A percentile compares a stretch with the other conserved stretches of the same genome.
Conservation (phyloP, 2,329 filamentous ascomycete species). For the Ascosphaera apis region DNA sequence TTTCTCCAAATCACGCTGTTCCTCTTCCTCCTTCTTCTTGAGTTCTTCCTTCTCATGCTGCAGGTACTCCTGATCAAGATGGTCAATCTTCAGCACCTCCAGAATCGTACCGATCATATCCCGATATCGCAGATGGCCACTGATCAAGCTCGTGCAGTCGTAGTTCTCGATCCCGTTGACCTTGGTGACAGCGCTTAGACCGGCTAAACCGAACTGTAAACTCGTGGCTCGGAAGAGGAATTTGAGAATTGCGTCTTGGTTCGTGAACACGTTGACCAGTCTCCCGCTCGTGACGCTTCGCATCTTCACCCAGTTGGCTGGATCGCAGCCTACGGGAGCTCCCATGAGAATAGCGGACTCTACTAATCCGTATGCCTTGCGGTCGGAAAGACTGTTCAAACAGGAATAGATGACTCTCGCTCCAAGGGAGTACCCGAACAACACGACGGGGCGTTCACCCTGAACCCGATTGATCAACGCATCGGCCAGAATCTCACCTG, state of each 20-base stretch:
- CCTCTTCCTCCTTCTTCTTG: constrained; percentile 15
- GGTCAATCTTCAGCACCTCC: constrained; percentile 44
- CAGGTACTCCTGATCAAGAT: constrained; percentile 28
- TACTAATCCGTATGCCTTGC: constrained; percentile 60
- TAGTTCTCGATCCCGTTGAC: constrained; percentile 36
- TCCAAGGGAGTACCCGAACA: constrained; percentile 64
- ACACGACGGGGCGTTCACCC: constrained; percentile 56
- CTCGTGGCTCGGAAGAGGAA: constrained; percentile 72
- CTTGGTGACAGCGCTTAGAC: constrained; percentile 47
- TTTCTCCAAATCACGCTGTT: too few relatives aligned
- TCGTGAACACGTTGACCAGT: constrained; percentile 70
- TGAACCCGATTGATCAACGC: constrained; percentile 62
- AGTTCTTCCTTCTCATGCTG: constrained; percentile 21
- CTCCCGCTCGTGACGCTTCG: constrained; percentile 58
- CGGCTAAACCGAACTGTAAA: constrained; percentile 62
- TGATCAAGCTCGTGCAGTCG: constrained; percentile 40
- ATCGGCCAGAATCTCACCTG: constrained; percentile 57
- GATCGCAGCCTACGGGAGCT: constrained; percentile 49
- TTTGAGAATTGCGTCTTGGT: constrained; percentile 67
- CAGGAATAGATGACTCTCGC: constrained; percentile 67
- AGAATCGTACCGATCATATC: constrained; percentile 44
- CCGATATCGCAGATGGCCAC: constrained; percentile 48
- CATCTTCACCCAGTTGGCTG: constrained; percentile 51
- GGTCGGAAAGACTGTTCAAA: constrained; percentile 49
- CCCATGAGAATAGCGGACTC: constrained; percentile 71